Conservation (phyloP, 805 yeast species). For the Alloascoidea africana region DNA sequence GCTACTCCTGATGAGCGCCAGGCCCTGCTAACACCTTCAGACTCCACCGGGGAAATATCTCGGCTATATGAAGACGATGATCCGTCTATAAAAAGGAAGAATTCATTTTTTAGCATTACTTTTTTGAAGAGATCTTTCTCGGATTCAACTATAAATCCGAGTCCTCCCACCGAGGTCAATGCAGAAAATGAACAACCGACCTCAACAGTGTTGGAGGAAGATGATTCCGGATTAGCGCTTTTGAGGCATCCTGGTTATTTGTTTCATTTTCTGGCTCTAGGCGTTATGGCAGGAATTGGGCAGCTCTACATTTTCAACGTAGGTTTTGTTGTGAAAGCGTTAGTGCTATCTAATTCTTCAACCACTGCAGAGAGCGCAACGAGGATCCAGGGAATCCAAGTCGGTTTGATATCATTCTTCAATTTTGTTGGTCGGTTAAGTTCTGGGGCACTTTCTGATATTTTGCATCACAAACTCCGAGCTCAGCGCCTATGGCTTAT, state of each 20-base stretch:
- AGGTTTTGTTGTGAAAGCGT: not conserved
- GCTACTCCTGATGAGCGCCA: not conserved
- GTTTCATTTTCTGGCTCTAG: constrained; percentile 29
- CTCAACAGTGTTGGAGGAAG: constrained; percentile 23
- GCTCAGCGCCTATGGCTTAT: constrained; percentile 39
- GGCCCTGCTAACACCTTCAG: not conserved
- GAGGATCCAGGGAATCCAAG: constrained; percentile 53
- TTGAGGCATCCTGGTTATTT: constrained; percentile 14
- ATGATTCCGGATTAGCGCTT: constrained; percentile 8
- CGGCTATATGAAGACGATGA: not conserved
- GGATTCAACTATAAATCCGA: not conserved
- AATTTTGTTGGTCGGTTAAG: constrained; percentile 52
- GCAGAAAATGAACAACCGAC: not conserved
- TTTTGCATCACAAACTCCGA: constrained; percentile 28
- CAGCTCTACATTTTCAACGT: constrained; percentile 6
- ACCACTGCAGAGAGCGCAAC: constrained; percentile 22
- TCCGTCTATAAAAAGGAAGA: not conserved
- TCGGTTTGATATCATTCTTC: constrained; percentile 50
- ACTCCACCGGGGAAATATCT: no score
- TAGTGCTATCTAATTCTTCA: constrained; percentile 6
- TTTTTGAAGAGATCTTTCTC: not conserved
- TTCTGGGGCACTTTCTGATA: constrained; percentile 52
- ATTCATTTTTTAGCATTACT: not conserved
- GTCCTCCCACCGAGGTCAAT: not conserved
- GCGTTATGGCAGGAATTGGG: constrained; percentile 51